A percentile compares a stretch with the other conserved stretches of the same genome.
Evolutionary conservation across 1,139 yeast species (phyloP).

Genomic region (Ashbya aceris): DNA sequence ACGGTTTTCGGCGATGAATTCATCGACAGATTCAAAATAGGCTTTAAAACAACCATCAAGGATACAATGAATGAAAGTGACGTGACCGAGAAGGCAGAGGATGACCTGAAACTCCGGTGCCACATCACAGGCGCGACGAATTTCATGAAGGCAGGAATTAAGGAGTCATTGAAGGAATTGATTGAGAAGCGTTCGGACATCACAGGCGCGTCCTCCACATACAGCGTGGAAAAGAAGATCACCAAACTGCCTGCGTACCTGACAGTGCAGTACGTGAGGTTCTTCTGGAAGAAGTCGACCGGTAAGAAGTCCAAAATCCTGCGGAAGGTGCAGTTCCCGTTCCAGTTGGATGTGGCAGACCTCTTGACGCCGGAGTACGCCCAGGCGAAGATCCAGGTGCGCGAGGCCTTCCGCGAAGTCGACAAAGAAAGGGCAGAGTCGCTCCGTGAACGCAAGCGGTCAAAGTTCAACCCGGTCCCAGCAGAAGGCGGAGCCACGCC

Average conservation of each 20-base stretch:
- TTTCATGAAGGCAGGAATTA: conserved; percentile 78
- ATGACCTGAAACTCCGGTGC: conserved; percentile 70
- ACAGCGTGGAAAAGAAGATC: conserved; percentile 59
- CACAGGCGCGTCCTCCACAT: conserved; percentile 61
- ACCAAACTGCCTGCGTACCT: conserved; percentile 78
- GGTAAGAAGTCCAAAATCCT: conserved; percentile 85
- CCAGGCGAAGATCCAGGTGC: conserved; percentile 52
- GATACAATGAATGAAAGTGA: conserved; percentile 46
- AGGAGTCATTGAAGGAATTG: conserved; percentile 64
- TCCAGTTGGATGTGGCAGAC: conserved; percentile 81
- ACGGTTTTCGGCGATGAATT: conserved; percentile 38
- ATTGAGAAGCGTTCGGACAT: conserved; percentile 70
- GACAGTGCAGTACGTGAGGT: conserved; percentile 87
- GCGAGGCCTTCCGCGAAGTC: conserved; percentile 70
- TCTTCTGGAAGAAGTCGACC: conserved; percentile 91
- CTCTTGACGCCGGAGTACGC: conserved; percentile 70
- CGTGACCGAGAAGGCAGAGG: conserved; percentile 48
- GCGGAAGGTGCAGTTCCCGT: conserved; percentile 90
- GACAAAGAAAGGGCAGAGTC: conserved; percentile 71
- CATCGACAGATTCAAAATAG: conserved; percentile 55
- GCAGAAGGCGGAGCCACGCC: conserved; percentile 19
- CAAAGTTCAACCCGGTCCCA: conserved; percentile 36
- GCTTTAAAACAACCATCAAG: conserved; percentile 52
- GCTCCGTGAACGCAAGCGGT: conserved; percentile 65
- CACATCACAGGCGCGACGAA: conserved; percentile 82